Conservation (phyloP, 805 yeast species). For the Cyberlindnera americana region DNA sequence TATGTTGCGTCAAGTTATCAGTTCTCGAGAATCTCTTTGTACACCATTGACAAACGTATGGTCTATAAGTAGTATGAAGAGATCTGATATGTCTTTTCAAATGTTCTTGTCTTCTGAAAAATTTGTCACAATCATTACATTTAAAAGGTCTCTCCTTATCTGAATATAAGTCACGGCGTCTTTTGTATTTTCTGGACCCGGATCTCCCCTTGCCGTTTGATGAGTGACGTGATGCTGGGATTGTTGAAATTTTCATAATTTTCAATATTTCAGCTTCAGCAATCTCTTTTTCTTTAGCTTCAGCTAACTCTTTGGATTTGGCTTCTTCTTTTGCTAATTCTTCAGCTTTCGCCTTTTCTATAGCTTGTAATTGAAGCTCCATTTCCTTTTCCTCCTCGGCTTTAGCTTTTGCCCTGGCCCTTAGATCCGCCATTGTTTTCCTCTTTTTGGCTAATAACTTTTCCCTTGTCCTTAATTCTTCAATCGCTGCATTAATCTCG, state of each 20-base stretch:
- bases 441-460: too few species aligned
- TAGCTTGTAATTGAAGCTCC: too few species aligned
- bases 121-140: constrained; percentile 60
- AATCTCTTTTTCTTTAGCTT: too few species aligned
- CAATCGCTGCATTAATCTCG: constrained; percentile 27
- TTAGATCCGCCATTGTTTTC: too few species aligned
- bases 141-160: constrained; percentile 52
- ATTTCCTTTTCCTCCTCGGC: too few species aligned
- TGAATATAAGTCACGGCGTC: constrained; percentile 5
- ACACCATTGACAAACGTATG: constrained; percentile 59
- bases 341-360: too few species aligned
- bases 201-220: not conserved
- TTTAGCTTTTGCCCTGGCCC: too few species aligned
- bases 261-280: too few species aligned
- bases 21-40: constrained; percentile 62
- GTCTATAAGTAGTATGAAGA: constrained; percentile 68
- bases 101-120: constrained; percentile 73
- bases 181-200: not conserved
- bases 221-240: too few species aligned
- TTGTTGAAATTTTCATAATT: too few species aligned
- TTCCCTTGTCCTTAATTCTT: not conserved
- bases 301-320: too few species aligned
- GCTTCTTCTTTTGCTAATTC: too few species aligned
- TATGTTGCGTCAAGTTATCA: constrained; percentile 65
- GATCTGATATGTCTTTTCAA: constrained; percentile 70